Evolutionary conservation across 768 basidiomycete genomes (phyloP).

Genomic region (Hebeloma cylindrosporum): DNA sequence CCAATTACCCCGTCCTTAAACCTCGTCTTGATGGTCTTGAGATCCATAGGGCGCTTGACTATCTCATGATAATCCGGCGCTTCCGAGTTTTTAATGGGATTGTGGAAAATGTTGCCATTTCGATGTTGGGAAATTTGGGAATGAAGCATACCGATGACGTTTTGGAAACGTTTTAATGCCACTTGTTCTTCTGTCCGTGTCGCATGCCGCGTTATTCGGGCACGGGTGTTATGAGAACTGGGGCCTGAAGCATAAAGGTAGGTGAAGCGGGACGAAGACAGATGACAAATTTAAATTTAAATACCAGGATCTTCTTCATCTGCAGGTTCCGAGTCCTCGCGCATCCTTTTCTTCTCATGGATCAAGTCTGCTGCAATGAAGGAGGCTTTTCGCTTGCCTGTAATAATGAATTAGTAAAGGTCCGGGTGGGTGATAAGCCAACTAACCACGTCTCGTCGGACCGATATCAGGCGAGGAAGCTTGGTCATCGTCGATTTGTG

Average conservation of each 20-base stretch:
- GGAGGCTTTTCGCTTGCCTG: constrained; percentile 69
- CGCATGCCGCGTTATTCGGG: constrained; percentile 35
- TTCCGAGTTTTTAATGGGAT: constrained; percentile 84
- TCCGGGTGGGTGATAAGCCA: neutral
- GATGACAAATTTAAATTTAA: constrained; percentile 2
- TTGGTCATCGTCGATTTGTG: constrained; percentile 32
- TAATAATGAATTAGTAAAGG: neutral
- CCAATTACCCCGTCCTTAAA: constrained; percentile 82
- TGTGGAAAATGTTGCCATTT: constrained; percentile 87
- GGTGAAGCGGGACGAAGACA: constrained; percentile 6
- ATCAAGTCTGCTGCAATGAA: constrained; percentile 48
- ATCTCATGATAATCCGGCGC: constrained; percentile 92
- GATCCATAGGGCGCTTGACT: constrained; percentile 92
- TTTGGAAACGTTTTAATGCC: constrained; percentile 74
- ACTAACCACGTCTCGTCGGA: constrained; percentile 28
- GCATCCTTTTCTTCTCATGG: constrained; percentile 54
- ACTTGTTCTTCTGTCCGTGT: constrained; percentile 48
- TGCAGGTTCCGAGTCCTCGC: constrained; percentile 68
- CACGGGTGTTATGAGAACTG: constrained; percentile 29
- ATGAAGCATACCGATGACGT: constrained; percentile 78
- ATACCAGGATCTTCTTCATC: constrained; percentile 65
- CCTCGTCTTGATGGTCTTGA: constrained; percentile 87
- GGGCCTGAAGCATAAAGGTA: constrained; percentile 26
- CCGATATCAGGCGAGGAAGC: constrained; percentile 31
- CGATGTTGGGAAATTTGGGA: constrained; percentile 82